Evolutionary conservation across 768 basidiomycete genomes (phyloP).

Genomic region (Lentinula aciculospora): DNA sequence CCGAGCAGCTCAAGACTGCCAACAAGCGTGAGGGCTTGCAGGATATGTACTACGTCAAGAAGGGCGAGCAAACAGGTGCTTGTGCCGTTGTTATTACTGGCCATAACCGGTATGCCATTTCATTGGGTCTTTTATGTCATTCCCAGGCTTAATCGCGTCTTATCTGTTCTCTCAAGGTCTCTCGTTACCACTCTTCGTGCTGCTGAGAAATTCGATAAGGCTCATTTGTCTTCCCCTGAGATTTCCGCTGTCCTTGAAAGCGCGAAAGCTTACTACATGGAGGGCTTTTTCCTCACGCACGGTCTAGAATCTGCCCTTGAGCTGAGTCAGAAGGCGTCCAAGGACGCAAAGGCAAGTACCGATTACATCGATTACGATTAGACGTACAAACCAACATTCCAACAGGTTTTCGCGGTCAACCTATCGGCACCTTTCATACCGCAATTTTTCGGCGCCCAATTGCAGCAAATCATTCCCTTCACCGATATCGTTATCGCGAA

Average conservation of each 20-base stretch:
- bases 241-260: conserved; percentile 73
- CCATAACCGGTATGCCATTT: conserved; percentile 69
- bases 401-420: conserved; percentile 83
- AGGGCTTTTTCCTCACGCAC: conserved; percentile 97
- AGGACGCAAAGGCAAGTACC: conserved; percentile 60
- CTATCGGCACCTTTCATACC: conserved; percentile 97
- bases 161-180: conserved; percentile 62
- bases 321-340: conserved; percentile 73
- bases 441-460: conserved; percentile 83
- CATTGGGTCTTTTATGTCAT: not conserved
- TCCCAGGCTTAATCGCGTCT: not conserved
- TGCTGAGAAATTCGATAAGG: conserved; percentile 83
- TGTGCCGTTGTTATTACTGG: conserved; percentile 95
- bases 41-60: conserved; percentile 84
- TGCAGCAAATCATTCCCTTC: conserved; percentile 78
- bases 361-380: not conserved
- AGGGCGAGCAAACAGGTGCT: conserved; percentile 88
- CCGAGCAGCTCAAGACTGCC: conserved; percentile 80
- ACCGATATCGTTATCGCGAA: conserved; percentile 94
- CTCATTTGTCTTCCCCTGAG: conserved; percentile 70
- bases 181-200: conserved; percentile 87
- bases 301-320: conserved; percentile 67
- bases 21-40: conserved; percentile 90
- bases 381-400: not conserved
- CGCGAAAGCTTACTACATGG: conserved; percentile 89